Evolutionary conservation across 1,284 basidiomycete species (phyloP), one percentile per base, ranked within the genome.

Genomic region (Sutorius eximius): DNA sequence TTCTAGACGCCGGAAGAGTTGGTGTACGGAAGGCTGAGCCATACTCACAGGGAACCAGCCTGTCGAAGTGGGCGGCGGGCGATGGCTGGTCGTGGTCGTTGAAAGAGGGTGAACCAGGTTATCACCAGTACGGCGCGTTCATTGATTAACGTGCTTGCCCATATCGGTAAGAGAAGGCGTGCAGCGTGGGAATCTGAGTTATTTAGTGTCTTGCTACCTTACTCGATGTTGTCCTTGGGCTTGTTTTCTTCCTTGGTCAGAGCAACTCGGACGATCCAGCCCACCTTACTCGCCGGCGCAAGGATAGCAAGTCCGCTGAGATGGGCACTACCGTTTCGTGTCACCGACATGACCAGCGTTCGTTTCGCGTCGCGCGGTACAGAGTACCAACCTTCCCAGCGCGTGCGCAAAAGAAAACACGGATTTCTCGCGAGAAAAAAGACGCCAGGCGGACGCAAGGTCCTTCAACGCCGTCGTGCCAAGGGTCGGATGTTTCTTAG

Each of bases 1-100:
- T 67, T 93, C 89, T 22, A 90, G 79, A 68, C 86, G 85, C 66
- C 79, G 73, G 65, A 82, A 85, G 53, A 85, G 77, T 60, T 83
- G 77, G 68, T 84, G 82, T 41, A 85, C 82, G 32, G 79, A 78
- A 40, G 71, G 71, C 61, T 79, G 76, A 49, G 72, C 66, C 73
- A 76, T 78, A 57, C 44, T 24, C 51, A 44, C 40, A 38, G 27
- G 32, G 20, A 38, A 27, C 33, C 18, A 30, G 5, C 42, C 30
- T 27, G 46, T 48, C 42, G 30, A 46, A 32, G 36, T 29, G 22
- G 15, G 24, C 27, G 9, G 6, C n/a, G 38, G 37, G 32, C 33
- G 20, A 49, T 27, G 36, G 32, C 6, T 49, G 46, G 24, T 48
- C 42, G 18, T 52, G 51, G 50, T 58, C 18, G 43, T 33, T 27